Base-by-base conservation (phyloP, 371 early-diverging fungal genomes). In the Mortierella sp. region DNA sequence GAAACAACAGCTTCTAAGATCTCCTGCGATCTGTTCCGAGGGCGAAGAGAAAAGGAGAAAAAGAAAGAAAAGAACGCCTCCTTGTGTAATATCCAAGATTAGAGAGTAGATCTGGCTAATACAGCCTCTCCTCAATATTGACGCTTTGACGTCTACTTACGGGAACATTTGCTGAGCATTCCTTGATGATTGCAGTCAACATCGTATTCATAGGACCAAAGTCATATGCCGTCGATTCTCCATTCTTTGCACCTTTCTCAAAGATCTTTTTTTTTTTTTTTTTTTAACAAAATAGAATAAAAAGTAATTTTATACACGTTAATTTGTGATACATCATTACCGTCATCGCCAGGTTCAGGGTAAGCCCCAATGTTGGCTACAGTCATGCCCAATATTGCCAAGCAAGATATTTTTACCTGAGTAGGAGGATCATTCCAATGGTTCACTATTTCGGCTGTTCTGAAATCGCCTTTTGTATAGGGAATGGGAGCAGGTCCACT, bases 401-500 rank as follows among this genome's bases (percentile, higher is more conserved):
- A 10, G 9, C 5, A 16, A 13, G 48, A 63, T 43, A 10, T 48
- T 50, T 32, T n/a, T 85, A 85, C 87, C 82, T 84, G 79, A 41
- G 77, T 86, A 24, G 88, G 86, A 4, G 86, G 87, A 33, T 87
- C 88, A 70, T 87, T 87, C 86, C 88, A 88, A 67, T 88, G 88
- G 40, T 86, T 80, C 19, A 84, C 74, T 59, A 88, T 88, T 28
- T 64, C 74, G 11, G 87, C 86, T 10, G 84, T 86, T 55, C 87
- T 66, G 61, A 88, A 88, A 57, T 88, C 87, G 40, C 80, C 82
- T 45, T 72, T 76, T 32, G 69, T 75, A 24, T 72, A 75, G 7
- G 82, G 76, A 5, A 67, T 22, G 7, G 82, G 73, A 3, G 82
- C 67, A 10, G 65, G 50, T 7, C 55, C 69, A 1, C 61, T 63